Base-by-base conservation (phyloP, 2,329 filamentous ascomycete genomes). In the Paramyrothecium sp. region DNA sequence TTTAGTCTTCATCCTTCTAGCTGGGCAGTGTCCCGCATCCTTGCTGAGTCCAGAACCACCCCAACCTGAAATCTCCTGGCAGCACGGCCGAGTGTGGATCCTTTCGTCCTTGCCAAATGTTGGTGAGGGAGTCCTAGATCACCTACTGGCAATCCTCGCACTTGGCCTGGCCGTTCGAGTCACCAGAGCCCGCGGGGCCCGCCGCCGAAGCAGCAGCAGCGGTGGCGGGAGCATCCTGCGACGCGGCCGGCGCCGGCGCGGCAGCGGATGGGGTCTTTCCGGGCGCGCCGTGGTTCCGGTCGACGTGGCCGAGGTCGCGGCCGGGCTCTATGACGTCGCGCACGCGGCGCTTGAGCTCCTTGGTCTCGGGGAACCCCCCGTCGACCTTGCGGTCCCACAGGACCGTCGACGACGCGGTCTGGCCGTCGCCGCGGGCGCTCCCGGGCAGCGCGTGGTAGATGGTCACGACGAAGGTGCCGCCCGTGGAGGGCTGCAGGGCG, bases 281-380 rank as follows among this genome's bases (percentile, higher is more conserved):
- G 10, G 60, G 50, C 41, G 54, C 56, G 20, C 55, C 58, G 51
- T 79, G 69, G 54, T 81, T 72, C 55, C 85, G 79, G 71, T 93
- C 90, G 22, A 92, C 88, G 75, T 98, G 94, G 0, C 94, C 94
- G 54, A 97, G 76, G 68, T 94, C 84, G 60, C 89, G 82, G 1
- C 78, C 80, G 0, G 93, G 94, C 67, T 95, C 88, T 64, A 97
- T 87, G 54, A 91, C 81, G 75, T 97, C 91, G 57, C 94, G 81
- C 5, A 97, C 86, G 17, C 88, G 82, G 58, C 92, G 87, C 77
- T 98, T 97, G 48, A 97, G 81, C 64, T 94, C 88, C 75, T 97
- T 97, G 2, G 91, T 92, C 76, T 97, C 92, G 59, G 94, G 95
- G 74, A 99, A 99, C 0, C 95, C 93, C 30, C 91, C 91, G 69